Base-by-base conservation (phyloP, 2,329 filamentous ascomycete genomes). In the Verticillium nubilum region DNA sequence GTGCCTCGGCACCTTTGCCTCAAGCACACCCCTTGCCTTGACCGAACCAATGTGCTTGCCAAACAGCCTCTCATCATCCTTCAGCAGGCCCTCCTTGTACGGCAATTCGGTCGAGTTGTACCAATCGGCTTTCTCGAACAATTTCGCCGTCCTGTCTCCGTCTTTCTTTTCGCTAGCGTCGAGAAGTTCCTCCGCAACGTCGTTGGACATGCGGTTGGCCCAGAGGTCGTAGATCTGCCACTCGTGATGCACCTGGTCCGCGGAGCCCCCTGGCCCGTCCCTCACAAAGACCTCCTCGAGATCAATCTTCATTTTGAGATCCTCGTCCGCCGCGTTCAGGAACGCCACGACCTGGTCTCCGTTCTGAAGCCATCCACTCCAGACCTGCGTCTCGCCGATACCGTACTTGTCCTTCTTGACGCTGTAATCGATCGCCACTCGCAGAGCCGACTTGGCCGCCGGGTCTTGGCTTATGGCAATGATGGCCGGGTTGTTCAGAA, bases 381-480 rank as follows among this genome's bases (percentile, higher is more conserved):
- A 72, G 37, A 72, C 62, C 56, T 73, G 69, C 17, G 64, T 53
- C 26, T 66, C 67, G 2, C 65, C 67, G n/a, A 71, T 66, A 27
- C 60, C 64, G 31, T 64, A 66, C 19, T 66, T 58, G 13, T 64
- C 64, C 23, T 61, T 59, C 29, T 54, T 54, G 27, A 54, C 53
- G 19, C 35, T 33, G 47, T 67, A 67, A 29, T 57, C 62, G 13
- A 69, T 66, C n/a, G 70, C 65, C 7, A 65, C 59, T 29, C 69
- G 70, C 42, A 50, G 42, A 7, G 42, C 42, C 19, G 42, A 50
- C 42, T 19, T 25, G 6, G 31, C 66, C 60, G 17, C 52, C 26
- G 66, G 58, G 54, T 74, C 73, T 61, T 76, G 74, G 52, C 70
- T 75, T 28, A 76, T 62, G 26, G 59, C 63, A 37, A 65, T 62